Evolutionary conservation across 2,329 filamentous ascomycete genomes (phyloP).

Genomic region (Calycina herbarum): DNA sequence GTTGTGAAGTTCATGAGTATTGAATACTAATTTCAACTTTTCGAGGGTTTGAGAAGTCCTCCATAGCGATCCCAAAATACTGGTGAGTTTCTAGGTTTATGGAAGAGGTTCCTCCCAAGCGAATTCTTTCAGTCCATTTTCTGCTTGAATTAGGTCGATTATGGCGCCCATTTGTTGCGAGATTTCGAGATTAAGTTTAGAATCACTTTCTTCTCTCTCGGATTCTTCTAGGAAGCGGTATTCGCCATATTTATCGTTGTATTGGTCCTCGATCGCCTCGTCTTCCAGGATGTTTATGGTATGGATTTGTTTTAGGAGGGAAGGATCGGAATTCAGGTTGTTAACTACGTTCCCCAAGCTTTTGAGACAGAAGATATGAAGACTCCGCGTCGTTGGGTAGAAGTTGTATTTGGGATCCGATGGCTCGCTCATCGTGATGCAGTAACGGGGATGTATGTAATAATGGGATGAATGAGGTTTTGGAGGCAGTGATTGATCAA

Average conservation of each 20-base stretch:
- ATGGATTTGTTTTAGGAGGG: not conserved
- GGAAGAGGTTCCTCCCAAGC: not conserved
- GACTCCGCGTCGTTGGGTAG: not conserved
- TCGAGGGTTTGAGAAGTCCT: not conserved
- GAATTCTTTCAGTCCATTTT: not conserved
- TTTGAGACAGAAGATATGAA: not conserved
- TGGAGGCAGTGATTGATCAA: too few relatives aligned
- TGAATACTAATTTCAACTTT: not conserved
- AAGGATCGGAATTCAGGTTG: not conserved
- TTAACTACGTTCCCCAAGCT: not conserved
- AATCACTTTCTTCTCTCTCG: not conserved
- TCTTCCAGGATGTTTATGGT: not conserved
- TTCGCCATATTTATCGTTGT: not conserved
- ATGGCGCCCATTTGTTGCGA: not conserved
- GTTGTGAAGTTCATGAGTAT: not conserved
- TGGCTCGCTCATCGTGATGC: not conserved
- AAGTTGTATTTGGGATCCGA: not conserved
- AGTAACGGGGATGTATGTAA: not conserved
- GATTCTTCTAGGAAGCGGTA: not conserved
- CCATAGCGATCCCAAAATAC: not conserved
- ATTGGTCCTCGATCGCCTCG: not conserved
- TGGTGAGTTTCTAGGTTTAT: not conserved
- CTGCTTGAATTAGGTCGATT: not conserved
- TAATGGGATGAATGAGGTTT: too few relatives aligned
- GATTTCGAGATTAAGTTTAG: not conserved